These are phyloP conservation scores for Cordyceps cicadae DNA, from an alignment of 2,329 filamentous ascomycete species.

Conservation along the genomic window DNA sequence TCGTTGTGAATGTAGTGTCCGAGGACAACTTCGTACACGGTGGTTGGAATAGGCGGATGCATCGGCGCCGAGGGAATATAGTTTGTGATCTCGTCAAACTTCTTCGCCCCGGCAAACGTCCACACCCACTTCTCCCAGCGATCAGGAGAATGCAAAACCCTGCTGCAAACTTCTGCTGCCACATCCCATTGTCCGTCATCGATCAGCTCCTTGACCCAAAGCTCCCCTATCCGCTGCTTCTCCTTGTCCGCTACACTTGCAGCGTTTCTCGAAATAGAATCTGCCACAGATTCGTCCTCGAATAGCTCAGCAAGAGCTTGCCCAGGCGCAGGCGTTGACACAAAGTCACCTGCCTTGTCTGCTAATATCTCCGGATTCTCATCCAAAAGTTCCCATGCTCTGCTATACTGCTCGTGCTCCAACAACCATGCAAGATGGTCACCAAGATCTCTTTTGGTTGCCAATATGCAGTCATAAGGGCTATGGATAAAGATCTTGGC, in stretches of 20 bases:
- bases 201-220: conserved; percentile 86
- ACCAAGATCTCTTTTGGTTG: conserved; percentile 74
- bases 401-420: conserved; percentile 69
- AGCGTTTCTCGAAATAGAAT: conserved; percentile 48
- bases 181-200: conserved; percentile 63
- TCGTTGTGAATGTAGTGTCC: conserved; percentile 80
- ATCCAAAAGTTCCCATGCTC: conserved; percentile 84
- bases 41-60: conserved; percentile 67
- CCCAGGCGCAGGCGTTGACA: conserved; percentile 23
- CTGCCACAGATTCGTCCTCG: conserved; percentile 54
- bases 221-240: conserved; percentile 81
- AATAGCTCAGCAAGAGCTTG: conserved; percentile 56
- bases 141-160: conserved; percentile 68
- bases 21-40: conserved; percentile 82
- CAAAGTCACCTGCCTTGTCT: conserved; percentile 28
- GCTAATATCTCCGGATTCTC: conserved; percentile 70
- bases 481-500: conserved; percentile 87
- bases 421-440: conserved; percentile 85
- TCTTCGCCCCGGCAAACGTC: conserved; percentile 77
- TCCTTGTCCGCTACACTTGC: conserved; percentile 71
- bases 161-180: conserved; percentile 74
- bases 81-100: conserved; percentile 81
- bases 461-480: conserved; percentile 92
- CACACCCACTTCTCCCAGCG: conserved; percentile 96
- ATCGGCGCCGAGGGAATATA: conserved; percentile 73